These are phyloP conservation scores for Oropetium thomaeum DNA, from an alignment of 176 grass and related monocot species.

Conservation along the genomic window DNA sequence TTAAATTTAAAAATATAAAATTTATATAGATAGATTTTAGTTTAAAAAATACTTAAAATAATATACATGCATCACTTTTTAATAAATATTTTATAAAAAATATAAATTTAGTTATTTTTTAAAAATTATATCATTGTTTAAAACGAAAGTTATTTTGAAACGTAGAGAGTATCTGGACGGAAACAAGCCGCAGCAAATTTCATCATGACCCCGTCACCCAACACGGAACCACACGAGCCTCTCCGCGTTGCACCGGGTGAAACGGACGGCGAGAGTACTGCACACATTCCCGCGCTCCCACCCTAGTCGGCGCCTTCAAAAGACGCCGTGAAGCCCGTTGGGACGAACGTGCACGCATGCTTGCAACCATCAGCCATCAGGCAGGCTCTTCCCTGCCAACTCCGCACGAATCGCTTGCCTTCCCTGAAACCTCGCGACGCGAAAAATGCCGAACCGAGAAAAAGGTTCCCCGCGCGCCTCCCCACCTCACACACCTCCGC, in stretches of 20 bases:
- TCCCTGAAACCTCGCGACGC: conserved; percentile 43
- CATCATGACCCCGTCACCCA: background rate
- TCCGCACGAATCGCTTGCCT: background rate
- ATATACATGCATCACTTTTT: too few relatives aligned
- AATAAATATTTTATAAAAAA: too few relatives aligned
- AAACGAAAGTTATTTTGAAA: too few relatives aligned
- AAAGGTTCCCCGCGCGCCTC: conserved; percentile 6
- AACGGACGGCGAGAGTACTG: background rate
- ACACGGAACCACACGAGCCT: background rate
- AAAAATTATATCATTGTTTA: too few relatives aligned
- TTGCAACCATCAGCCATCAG: background rate
- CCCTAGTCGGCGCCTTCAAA: background rate
- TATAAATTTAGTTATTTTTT: too few relatives aligned
- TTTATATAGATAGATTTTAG: too few relatives aligned
- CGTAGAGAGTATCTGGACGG: too few relatives aligned
- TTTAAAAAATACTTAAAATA: too few relatives aligned
- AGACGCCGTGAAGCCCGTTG: background rate
- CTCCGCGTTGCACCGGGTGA: background rate
- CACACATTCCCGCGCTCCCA: background rate
- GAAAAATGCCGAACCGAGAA: conserved; percentile 30
- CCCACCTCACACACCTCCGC: conserved; percentile 33
- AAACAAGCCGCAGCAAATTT: background rate
- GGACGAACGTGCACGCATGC: background rate
- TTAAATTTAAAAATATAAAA: too few relatives aligned
- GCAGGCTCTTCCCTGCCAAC: background rate